These are phyloP conservation scores for Polyporus arcularius DNA, from an alignment of 768 basidiomycete genomes.

Conservation along the genomic window DNA sequence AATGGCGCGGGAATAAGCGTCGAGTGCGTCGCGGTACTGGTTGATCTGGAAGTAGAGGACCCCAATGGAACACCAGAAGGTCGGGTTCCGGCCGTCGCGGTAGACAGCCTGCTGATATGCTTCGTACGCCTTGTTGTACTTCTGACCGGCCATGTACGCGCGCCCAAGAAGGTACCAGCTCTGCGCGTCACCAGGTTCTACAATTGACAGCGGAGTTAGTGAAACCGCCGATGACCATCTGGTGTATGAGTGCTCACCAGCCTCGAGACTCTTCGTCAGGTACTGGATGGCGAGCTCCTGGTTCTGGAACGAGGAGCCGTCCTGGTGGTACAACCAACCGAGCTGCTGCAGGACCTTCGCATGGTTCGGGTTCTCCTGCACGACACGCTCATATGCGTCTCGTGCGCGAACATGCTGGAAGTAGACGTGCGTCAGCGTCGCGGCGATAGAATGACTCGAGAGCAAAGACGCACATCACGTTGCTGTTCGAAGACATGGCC, in stretches of 20 bases:
- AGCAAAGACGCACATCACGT: slow-evolving; percentile 72
- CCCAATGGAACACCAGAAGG: slow-evolving; percentile 99
- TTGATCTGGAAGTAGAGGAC: slow-evolving; percentile 99
- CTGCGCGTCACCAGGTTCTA: slow-evolving; percentile 94
- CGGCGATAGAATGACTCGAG: not conserved
- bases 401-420: slow-evolving; percentile 83
- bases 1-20: slow-evolving; percentile 98
- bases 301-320: slow-evolving; percentile 92
- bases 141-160: slow-evolving; percentile 97
- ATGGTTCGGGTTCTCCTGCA: slow-evolving; percentile 89
- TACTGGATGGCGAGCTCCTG: slow-evolving; percentile 93
- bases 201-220: not conserved
- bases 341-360: slow-evolving; percentile 98
- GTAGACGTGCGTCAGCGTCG: not conserved
- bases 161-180: slow-evolving; percentile 99
- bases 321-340: slow-evolving; percentile 97
- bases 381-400: slow-evolving; percentile 95
- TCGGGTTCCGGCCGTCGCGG: slow-evolving; percentile 97
- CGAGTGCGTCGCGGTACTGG: slow-evolving; percentile 97
- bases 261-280: slow-evolving; percentile 92
- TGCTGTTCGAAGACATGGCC: slow-evolving; percentile 98
- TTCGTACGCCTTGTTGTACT: slow-evolving; percentile 99
- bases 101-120: slow-evolving; percentile 99
- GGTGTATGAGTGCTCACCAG: slow-evolving; percentile 56
- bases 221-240: not conserved